Evolutionary conservation across 305 asterid species (phyloP), one percentile per base, ranked within the genome.

Genomic region (Coffea humblotiana): DNA sequence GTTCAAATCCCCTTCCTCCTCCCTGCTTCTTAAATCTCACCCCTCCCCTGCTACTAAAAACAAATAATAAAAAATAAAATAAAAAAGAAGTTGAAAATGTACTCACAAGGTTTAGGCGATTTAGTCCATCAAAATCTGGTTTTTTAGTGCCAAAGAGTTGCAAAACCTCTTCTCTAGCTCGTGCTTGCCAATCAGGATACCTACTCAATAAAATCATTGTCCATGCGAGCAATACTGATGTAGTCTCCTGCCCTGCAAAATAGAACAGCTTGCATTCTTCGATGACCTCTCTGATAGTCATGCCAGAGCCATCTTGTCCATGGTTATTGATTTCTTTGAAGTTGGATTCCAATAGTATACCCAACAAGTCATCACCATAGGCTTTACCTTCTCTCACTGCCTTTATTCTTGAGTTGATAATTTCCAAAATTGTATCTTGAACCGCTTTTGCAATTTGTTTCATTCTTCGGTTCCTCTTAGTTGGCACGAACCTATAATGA

Each of bases 381-480:
- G 23, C 40, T 71, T 85, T 86, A 72, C 93, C 93, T 3, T 69
- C 80, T 63, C 76, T 74, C 79, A 80, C 85, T 4, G 84, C 90
- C 75, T 75, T 80, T 80, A 82, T 85, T 83, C 94, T 85, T 49
- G 78, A 76, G 81, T 80, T 51, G 73, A 91, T 83, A 21, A 92
- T 85, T 16, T 79, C 72, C 82, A 73, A 83, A 25, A 91, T 71
- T 69, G 86, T 74, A 9, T 82, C 78, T 6, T 85, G 72, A 14
- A 90, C 85, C 47, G 86, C 89, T 61, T 77, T 85, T 25, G 86
- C 75, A 29, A 85, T 86, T 13, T 84, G 84, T 52, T 75, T 80
- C 91, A 87, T 90, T 80, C 92, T 88, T 83, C 78, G 88, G 83
- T 92, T 92, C 35, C 85, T 84, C 70, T 82, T 88, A 0, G 88